Conservation (phyloP, 345 rosid genomes). For the Isatis tinctoria region DNA sequence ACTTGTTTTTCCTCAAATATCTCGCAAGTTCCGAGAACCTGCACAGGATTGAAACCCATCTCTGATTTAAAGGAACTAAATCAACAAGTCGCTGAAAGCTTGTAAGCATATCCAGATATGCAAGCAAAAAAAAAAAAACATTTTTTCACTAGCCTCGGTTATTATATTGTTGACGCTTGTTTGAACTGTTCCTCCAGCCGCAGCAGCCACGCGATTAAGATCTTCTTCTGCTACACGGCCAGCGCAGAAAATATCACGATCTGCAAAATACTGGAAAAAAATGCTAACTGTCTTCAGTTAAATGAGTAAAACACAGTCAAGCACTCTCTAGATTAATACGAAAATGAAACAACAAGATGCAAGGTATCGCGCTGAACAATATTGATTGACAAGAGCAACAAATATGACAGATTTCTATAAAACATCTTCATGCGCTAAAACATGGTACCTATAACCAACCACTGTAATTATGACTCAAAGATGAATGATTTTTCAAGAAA, state of each 20-base stretch:
- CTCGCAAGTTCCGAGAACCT: slow-evolving; percentile 99
- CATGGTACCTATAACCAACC: slow-evolving; percentile 7
- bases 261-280: slow-evolving; percentile 86
- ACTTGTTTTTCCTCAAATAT: slow-evolving; percentile 95
- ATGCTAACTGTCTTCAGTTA: neutral
- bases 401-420: neutral
- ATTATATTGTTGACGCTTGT: slow-evolving; percentile 92
- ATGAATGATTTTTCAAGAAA: neutral
- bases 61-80: slow-evolving; percentile 6
- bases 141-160: slow-evolving; percentile 57
- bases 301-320: neutral
- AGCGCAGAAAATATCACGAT: slow-evolving; percentile 98
- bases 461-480: slow-evolving; percentile 7
- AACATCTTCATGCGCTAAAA: neutral
- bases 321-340: neutral
- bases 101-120: neutral
- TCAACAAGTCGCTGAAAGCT: neutral
- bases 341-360: slow-evolving; percentile 8
- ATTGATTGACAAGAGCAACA: neutral
- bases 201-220: slow-evolving; percentile 91
- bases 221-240: slow-evolving; percentile 99
- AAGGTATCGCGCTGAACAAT: neutral
- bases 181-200: slow-evolving; percentile 94
- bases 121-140: slow-evolving; percentile 4
- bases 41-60: slow-evolving; percentile 19